Evolutionary conservation across 148 eudicot genomes (phyloP), one percentile per base, ranked within the genome.

Genomic region (Pharnaceum exiguum): DNA sequence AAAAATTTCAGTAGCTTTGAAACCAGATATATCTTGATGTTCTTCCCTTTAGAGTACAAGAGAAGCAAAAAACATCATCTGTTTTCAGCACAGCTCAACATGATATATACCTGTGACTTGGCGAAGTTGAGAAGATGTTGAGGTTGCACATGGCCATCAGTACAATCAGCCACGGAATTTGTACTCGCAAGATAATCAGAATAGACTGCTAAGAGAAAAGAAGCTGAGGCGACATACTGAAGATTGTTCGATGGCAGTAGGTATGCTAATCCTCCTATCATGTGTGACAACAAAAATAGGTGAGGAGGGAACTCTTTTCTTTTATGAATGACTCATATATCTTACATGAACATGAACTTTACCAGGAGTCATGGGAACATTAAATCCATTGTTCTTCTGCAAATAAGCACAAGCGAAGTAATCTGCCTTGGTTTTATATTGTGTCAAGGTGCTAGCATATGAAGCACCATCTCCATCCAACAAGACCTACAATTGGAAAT

Each of bases 381-480:
- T 85, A 59, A 57, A 69, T 15, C 77, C 89, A 29, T 55, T 70
- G 48, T 90, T 84, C 71, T 87, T 90, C 55, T 81, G 89, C 69
- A 80, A 32, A 70, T 86, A 87, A 51, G 93, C 85, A 38, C 97
- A 90, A 0, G 76, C 79, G 31, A 74, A 91, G 68, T 66, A 85
- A 60, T 85, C 94, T 26, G 96, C 97, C 60, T 87, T 91, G 26
- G 85, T 90, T 51, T 82, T 71, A 31, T 87, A 87, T 44, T 78
- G 87, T 55, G 75, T 63, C 49, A 90, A 39, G 19, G 71, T 79
- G 19, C 77, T 47, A 31, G 72, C 69, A 76, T 76, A 79, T 57
- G 80, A 65, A 47, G 77, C 70, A 30, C 79, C 85, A 0, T 46
- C 60, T 36, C 86, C 87, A n/a, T 86, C 95, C 44, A 86, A 33